Conservation (phyloP, 768 basidiomycete species). For the Fomitopsis serialis region DNA sequence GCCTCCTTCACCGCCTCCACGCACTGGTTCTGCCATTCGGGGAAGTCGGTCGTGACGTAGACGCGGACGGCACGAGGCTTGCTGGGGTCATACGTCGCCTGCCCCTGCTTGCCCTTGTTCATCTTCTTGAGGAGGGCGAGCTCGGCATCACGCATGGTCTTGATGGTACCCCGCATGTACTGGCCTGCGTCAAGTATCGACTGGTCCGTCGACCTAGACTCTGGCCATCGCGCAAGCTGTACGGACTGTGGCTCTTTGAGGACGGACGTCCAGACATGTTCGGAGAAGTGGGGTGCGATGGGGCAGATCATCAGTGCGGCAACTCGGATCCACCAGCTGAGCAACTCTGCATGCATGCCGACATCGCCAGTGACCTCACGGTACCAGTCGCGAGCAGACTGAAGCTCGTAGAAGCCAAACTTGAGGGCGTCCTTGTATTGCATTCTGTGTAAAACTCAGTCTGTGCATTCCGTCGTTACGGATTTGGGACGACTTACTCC, state of each 20-base stretch:
- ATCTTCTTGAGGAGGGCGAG: conserved; percentile 71
- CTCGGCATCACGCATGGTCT: conserved; percentile 89
- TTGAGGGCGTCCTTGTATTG: conserved; percentile 96
- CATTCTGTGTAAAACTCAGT: conserved; percentile 46
- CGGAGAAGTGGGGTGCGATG: conserved; percentile 90
- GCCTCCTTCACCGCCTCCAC: conserved; percentile 70
- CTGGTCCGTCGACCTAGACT: conserved; percentile 51
- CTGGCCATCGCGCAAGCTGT: conserved; percentile 83
- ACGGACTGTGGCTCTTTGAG: conserved; percentile 72
- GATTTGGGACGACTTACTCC: conserved; percentile 44
- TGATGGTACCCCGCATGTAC: conserved; percentile 91
- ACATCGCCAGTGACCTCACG: conserved; percentile 84
- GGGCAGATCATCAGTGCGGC: conserved; percentile 81
- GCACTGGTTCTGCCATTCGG: conserved; percentile 88
- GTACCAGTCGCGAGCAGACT: conserved; percentile 92
- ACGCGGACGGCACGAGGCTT: conserved; percentile 80
- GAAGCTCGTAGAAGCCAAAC: conserved; percentile 93
- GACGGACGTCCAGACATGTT: conserved; percentile 80
- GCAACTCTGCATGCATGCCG: conserved; percentile 89
- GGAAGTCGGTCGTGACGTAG: conserved; percentile 89
- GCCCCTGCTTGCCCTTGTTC: conserved; percentile 62
- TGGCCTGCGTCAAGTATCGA: conserved; percentile 63
- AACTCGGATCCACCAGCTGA: conserved; percentile 77
- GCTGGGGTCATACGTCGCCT: conserved; percentile 72
- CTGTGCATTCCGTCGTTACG: not conserved